Percentiles rank a stretch among this genome's conserved stretches.
phyloP scores from a whole-genome alignment of 768 basidiomycete species.

The Lactifluus subvellereus region DNA sequence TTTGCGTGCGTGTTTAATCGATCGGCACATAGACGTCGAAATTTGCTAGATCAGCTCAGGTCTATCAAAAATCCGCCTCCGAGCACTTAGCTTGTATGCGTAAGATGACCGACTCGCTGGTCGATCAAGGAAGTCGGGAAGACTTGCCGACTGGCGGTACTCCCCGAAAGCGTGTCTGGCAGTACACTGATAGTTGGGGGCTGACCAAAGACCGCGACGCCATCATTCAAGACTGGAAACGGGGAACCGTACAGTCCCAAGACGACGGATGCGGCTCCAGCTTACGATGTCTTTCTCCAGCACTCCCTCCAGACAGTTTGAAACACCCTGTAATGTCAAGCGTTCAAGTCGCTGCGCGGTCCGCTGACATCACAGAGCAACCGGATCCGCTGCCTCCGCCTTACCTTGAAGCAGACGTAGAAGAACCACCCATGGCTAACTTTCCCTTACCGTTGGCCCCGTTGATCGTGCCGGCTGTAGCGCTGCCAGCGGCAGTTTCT shows the following conservation, averaged over 20 bases:
- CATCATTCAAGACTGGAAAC: conserved; percentile 47
- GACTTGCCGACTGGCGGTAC: conserved; percentile 69
- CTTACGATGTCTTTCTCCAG: conserved; percentile 22
- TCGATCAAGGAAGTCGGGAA: conserved; percentile 52
- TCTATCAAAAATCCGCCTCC: conserved; percentile 40
- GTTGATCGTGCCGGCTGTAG: conserved; percentile 14
- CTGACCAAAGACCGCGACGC: conserved; percentile 58
- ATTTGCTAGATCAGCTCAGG: conserved; percentile 37
- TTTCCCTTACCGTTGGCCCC: not conserved
- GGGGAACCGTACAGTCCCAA: conserved; percentile 30
- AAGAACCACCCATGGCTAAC: conserved; percentile 2
- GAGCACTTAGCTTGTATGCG: conserved; percentile 45
- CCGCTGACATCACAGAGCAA: not conserved
- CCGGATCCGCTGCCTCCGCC: conserved; percentile 10
- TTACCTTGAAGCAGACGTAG: conserved; percentile 10
- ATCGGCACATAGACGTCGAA: conserved; percentile 36
- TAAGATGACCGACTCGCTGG: conserved; percentile 44
- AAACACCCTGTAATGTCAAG: not conserved
- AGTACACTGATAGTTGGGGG: conserved; percentile 66
- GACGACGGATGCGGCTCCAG: conserved; percentile 30
- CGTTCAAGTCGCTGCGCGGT: not conserved
- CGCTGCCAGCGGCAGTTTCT: conserved; percentile 19
- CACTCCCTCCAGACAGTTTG: not conserved
- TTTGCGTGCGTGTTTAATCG: not conserved
- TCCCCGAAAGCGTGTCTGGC: conserved; percentile 69